These are phyloP conservation scores for Leccinum imitatum DNA, from an alignment of 768 basidiomycete genomes.

Conservation along the genomic window DNA sequence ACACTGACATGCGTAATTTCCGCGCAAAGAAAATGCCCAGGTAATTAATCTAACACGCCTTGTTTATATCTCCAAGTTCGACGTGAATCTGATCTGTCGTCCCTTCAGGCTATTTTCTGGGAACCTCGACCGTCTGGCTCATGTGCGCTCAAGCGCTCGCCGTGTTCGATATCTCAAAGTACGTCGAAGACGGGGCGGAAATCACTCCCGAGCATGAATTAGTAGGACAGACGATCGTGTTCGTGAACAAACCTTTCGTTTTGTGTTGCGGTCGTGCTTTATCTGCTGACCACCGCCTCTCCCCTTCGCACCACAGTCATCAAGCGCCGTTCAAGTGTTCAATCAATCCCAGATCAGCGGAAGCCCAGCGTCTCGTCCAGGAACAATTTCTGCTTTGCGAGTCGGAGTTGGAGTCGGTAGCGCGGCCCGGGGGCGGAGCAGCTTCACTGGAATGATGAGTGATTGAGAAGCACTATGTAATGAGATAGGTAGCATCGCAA, in stretches of 20 bases:
- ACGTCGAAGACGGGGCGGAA: conserved; percentile 39
- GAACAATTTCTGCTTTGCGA: not conserved
- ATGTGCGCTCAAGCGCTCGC: conserved; percentile 38
- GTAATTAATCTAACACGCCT: not conserved
- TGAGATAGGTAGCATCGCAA: no score
- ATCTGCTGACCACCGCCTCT: not conserved
- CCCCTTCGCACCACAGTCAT: not conserved
- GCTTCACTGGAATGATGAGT: not conserved
- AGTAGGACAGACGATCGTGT: conserved; percentile 13
- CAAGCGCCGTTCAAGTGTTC: not conserved
- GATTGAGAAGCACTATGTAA: not conserved
- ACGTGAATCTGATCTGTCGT: not conserved
- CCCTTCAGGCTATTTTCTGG: conserved; percentile 17
- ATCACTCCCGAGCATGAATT: conserved; percentile 44
- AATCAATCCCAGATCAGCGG: not conserved
- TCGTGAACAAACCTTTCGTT: not conserved
- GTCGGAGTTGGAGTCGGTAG: no score
- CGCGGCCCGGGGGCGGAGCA: no score
- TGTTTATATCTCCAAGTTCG: not conserved
- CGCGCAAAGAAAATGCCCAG: not conserved
- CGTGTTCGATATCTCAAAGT: conserved; percentile 42
- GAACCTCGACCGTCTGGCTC: conserved; percentile 27
- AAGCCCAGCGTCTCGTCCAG: not conserved
- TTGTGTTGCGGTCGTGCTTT: not conserved
- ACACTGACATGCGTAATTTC: not conserved